A percentile compares a stretch with the other conserved stretches of the same genome.
These are phyloP conservation scores for Melastoma malabathricum DNA, from an alignment of 345 rosid genomes.

Conservation along the genomic window DNA sequence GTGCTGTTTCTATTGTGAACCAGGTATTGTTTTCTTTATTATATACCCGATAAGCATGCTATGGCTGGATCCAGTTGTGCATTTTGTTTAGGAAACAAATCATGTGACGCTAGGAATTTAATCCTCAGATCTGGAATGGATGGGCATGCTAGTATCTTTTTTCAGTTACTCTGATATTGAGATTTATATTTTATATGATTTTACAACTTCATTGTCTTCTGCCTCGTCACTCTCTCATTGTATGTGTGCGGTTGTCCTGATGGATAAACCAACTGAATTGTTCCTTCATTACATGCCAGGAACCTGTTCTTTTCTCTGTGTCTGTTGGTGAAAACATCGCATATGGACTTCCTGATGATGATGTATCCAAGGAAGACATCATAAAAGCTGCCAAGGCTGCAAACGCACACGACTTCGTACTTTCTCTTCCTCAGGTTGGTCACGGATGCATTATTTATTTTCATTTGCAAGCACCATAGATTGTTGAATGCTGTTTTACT, in stretches of 20 bases:
- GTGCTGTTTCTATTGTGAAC: constrained; percentile 77
- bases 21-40: constrained; percentile 38
- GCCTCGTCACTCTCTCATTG: too few species aligned
- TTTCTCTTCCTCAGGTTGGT: constrained; percentile 80
- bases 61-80: neutral
- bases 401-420: constrained; percentile 90
- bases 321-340: constrained; percentile 96
- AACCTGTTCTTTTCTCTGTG: constrained; percentile 83
- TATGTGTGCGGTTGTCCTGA: too few species aligned
- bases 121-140: too few species aligned
- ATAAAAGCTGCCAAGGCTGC: constrained; percentile 93
- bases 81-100: neutral
- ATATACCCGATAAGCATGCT: neutral
- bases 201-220: too few species aligned
- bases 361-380: constrained; percentile 76
- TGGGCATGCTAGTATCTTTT: too few species aligned
- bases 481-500: constrained; percentile 10
- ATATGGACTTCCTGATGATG: constrained; percentile 87
- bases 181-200: too few species aligned
- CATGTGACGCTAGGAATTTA: too few species aligned
- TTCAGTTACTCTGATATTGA: too few species aligned
- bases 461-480: neutral
- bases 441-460: constrained; percentile 5
- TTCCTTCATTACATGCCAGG: constrained; percentile 20
- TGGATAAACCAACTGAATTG: neutral